Evolutionary conservation across 2,329 filamentous ascomycete species (phyloP), one percentile per base, ranked within the genome.

Genomic region (Bipolaris victoriae): DNA sequence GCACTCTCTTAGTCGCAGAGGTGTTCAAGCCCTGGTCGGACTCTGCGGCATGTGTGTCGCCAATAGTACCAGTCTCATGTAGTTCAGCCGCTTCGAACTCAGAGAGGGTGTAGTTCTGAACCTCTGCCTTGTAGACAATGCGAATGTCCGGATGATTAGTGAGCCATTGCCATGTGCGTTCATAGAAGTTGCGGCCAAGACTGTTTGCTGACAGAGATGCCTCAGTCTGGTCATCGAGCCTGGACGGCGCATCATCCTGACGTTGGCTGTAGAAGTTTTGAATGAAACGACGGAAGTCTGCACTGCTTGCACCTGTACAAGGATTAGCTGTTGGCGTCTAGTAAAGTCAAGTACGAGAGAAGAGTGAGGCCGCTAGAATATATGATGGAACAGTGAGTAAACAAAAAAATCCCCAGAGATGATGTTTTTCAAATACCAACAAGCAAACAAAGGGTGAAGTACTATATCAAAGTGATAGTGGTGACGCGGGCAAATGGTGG

Each of bases 101-200:
- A 0, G 66, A 47, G 9, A 76, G 67, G 9, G 68, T 69, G 16
- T 72, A 66, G 3, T 58, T 55, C 52, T 63, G 55, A 52, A 63
- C 55, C 61, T 80, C 76, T 22, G 75, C 72, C 48, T 82, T 73
- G 24, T 79, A 72, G 22, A 82, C 78, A 31, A 87, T 78, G 3
- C 78, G 82, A 43, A 88, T 79, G 58, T 88, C 86, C 1, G 81
- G 78, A 64, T 87, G 81, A 43, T 74, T 75, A 10, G 75, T 80
- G 49, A 88, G 75, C 85, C 84, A 88, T 35, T 76, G 74, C 84
- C 86, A 88, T 35, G 85, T 76, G 47, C 79, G 81, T 47, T 82
- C 79, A 56, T 85, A 76, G 58, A 88, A 81, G 7, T 61, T 73
- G 35, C 80, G 79, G 22, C 54, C 54, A 51, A 58, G 49, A 9